Evolutionary conservation across 495 filamentous ascomycete genomes (phyloP).

Genomic region (Lasiosphaeris hirsuta): DNA sequence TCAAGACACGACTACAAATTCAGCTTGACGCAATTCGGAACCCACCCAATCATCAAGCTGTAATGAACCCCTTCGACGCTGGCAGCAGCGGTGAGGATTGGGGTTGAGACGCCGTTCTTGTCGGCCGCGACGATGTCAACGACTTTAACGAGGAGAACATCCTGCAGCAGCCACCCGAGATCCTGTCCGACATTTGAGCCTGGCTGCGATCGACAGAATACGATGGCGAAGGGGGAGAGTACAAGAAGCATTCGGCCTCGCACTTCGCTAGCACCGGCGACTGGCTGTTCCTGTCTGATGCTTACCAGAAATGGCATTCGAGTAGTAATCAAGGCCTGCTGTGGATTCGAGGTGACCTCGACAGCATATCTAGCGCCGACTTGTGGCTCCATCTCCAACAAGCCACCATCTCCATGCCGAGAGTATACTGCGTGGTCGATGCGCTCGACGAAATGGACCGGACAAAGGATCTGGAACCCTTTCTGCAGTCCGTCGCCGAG

Average conservation of each 20-base stretch:
- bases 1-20: no score
- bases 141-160: constrained; percentile 32
- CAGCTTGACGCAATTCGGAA: no score
- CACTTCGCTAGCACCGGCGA: constrained; percentile 42
- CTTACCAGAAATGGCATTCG: constrained; percentile 43
- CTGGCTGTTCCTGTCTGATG: constrained; percentile 38
- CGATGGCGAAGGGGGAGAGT: constrained; percentile 26
- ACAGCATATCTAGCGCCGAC: constrained; percentile 17
- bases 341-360: constrained; percentile 44
- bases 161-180: constrained; percentile 22
- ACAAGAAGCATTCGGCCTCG: constrained; percentile 37
- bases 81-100: constrained; percentile 8
- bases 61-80: no score
- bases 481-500: constrained; percentile 30
- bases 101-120: constrained; percentile 27
- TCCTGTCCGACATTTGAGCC: constrained; percentile 25
- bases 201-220: constrained; percentile 43
- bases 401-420: constrained; percentile 29
- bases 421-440: constrained; percentile 46
- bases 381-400: constrained; percentile 24
- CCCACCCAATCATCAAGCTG: no score
- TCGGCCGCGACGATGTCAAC: constrained; percentile 27
- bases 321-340: constrained; percentile 34
- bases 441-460: constrained; percentile 44
- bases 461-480: constrained; percentile 32